These are phyloP conservation scores for Citrullus colocynthis DNA, from an alignment of 306 rosid genomes.

Conservation along the genomic window DNA sequence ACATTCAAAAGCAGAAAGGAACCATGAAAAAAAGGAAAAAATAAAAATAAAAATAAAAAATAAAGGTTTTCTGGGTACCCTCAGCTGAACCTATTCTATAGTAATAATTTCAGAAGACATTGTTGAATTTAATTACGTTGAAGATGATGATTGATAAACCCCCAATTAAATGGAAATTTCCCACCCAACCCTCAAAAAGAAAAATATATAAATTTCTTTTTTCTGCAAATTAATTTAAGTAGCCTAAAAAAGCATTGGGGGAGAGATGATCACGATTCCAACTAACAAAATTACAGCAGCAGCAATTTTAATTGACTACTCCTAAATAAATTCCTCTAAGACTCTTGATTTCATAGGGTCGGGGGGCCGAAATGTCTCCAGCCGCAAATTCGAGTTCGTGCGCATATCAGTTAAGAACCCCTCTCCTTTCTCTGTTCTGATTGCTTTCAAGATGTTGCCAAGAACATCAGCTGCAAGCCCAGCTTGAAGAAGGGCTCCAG, in stretches of 20 bases:
- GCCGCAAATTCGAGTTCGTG: conserved; percentile 33
- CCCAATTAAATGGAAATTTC: conserved; percentile 18
- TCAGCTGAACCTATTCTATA: conserved; percentile 5
- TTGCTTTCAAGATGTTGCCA: conserved; percentile 51
- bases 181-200: conserved; percentile 17
- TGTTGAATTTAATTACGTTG: conserved; percentile 33
- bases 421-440: conserved; percentile 56
- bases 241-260: conserved; percentile 31
- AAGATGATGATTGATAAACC: conserved; percentile 22
- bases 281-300: conserved; percentile 35
- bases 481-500: conserved; percentile 37
- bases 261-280: conserved; percentile 9
- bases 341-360: conserved; percentile 36
- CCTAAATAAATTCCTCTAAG: conserved; percentile 62
- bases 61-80: neutral
- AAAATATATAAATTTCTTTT: conserved; percentile 15
- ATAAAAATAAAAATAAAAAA: neutral
- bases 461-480: conserved; percentile 82
- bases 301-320: conserved; percentile 24
- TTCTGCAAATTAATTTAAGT: conserved; percentile 29
- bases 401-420: conserved; percentile 27
- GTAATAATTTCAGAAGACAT: conserved; percentile 4
- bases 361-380: conserved; percentile 57
- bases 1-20: neutral
- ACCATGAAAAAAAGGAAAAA: neutral